Evolutionary conservation across 1,139 yeast species (phyloP).

Genomic region (Kurtzmaniella quercitrusa): DNA sequence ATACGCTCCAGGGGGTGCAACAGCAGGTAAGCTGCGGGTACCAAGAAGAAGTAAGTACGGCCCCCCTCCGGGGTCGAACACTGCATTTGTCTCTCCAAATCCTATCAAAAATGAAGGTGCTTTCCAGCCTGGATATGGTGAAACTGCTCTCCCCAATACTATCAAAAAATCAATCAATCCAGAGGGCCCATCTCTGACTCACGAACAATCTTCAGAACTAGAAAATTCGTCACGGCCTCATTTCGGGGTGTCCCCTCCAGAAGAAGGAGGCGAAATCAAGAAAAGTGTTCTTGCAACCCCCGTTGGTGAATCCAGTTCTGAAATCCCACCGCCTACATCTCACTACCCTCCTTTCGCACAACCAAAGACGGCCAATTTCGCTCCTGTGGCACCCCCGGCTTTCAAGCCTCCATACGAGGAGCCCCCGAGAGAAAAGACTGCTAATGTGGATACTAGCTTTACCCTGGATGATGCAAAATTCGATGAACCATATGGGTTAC

Average conservation of each 20-base stretch:
- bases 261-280: too few species aligned
- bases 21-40: slow-evolving; percentile 6
- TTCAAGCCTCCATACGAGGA: neutral
- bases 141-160: neutral
- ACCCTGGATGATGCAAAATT: slow-evolving; percentile 1
- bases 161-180: too few species aligned
- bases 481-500: slow-evolving; percentile 2
- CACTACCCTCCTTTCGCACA: neutral
- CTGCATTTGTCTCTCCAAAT: slow-evolving; percentile 4
- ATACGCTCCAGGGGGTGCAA: slow-evolving; percentile 35
- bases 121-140: neutral
- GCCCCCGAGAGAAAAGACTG: neutral
- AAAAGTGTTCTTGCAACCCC: too few species aligned
- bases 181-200: too few species aligned
- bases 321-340: neutral
- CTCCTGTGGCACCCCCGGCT: neutral
- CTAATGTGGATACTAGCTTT: neutral
- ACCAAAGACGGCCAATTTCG: neutral
- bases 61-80: slow-evolving; percentile 17
- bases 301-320: neutral
- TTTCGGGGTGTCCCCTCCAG: too few species aligned
- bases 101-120: neutral
- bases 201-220: too few species aligned
- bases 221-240: too few species aligned
- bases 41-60: slow-evolving; percentile 24